Percentiles rank a stretch among this genome's conserved stretches.
phyloP scores from a whole-genome alignment of 1,284 basidiomycete species.

The Tausonia pullulans region DNA sequence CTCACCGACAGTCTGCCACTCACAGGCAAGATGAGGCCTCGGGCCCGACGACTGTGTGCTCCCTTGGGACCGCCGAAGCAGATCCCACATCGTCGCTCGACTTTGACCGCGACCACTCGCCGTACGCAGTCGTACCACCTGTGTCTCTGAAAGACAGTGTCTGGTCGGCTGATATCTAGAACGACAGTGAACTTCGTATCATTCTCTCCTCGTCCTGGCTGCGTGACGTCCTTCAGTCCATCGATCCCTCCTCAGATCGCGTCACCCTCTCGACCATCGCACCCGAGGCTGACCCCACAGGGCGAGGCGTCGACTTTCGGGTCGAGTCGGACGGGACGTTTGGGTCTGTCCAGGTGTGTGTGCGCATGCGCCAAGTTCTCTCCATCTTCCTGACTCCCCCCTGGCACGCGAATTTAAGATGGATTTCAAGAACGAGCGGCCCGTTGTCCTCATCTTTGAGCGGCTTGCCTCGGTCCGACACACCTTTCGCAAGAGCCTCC shows the following conservation, averaged over 20 bases:
- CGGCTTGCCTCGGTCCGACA: constrained; percentile 2
- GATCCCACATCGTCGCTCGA: neutral
- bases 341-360: neutral
- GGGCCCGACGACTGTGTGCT: constrained; percentile 8
- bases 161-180: neutral
- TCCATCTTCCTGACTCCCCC: too few relatives aligned
- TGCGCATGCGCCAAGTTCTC: too few relatives aligned
- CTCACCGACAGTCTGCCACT: neutral
- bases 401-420: neutral
- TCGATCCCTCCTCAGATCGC: constrained; percentile 9
- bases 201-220: constrained; percentile 8
- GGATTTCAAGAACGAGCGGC: constrained; percentile 6
- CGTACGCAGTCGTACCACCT: neutral
- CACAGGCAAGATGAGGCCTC: constrained; percentile 6
- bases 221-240: neutral
- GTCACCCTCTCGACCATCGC: constrained; percentile 3
- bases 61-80: constrained; percentile 6
- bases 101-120: neutral
- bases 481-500: constrained; percentile 7
- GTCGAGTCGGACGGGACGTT: constrained; percentile 14
- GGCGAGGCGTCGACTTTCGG: constrained; percentile 9
- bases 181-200: neutral
- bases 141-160: neutral
- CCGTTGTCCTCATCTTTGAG: constrained; percentile 5
- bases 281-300: neutral